Percentiles rank a stretch among this genome's conserved stretches.
Conservation (phyloP, 768 basidiomycete species). For the Fibroporia radiculosa region DNA sequence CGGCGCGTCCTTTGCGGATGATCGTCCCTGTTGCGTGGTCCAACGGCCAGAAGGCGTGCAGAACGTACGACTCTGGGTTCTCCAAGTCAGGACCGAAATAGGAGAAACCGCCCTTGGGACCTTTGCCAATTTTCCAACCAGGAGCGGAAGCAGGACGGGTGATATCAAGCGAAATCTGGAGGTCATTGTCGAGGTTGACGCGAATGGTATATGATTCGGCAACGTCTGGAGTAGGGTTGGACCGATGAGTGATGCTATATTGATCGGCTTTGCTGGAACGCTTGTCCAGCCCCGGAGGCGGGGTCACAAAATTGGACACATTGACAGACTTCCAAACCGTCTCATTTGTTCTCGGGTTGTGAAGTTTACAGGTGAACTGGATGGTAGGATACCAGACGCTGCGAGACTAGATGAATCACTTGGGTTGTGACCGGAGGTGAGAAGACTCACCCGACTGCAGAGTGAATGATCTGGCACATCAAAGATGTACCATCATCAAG, state of each 20-base stretch:
- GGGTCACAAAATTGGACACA: constrained; percentile 69
- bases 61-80: constrained; percentile 76
- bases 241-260: constrained; percentile 68
- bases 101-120: constrained; percentile 81
- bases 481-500: constrained; percentile 72
- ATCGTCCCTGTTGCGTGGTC: constrained; percentile 56
- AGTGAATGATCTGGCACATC: constrained; percentile 85
- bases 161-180: constrained; percentile 74
- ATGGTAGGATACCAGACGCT: constrained; percentile 93
- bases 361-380: constrained; percentile 88
- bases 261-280: constrained; percentile 82
- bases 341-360: constrained; percentile 69
- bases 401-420: constrained; percentile 7
- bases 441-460: constrained; percentile 70
- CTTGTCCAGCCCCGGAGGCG: constrained; percentile 75
- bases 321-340: constrained; percentile 83
- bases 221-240: constrained; percentile 43
- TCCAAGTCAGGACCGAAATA: constrained; percentile 69
- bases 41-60: constrained; percentile 89
- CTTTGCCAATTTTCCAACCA: constrained; percentile 89
- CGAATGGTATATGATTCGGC: constrained; percentile 76
- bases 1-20: constrained; percentile 56
- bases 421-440: no score
- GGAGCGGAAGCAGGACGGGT: constrained; percentile 60
- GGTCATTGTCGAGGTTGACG: constrained; percentile 70